Evolutionary conservation across 169 alveolate species (phyloP).

Genomic region (Amoebophrya sp.): DNA sequence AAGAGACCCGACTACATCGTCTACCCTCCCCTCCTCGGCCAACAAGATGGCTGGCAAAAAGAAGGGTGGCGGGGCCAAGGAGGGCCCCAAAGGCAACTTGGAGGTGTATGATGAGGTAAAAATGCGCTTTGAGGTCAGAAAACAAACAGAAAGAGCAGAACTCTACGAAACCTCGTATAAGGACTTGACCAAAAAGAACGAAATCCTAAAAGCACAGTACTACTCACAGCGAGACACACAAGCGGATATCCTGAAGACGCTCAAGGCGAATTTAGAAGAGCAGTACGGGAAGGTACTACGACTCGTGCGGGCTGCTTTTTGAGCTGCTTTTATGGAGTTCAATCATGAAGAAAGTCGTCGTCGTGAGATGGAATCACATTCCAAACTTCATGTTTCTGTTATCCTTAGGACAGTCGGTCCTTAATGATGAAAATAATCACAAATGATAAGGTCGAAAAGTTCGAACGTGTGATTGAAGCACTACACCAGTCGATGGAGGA

Average conservation of each 20-base stretch:
- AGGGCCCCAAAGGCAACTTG: not conserved
- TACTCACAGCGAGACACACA: constrained; percentile 17
- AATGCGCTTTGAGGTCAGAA: not conserved
- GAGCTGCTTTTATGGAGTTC: too few relatives aligned
- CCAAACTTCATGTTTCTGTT: not conserved
- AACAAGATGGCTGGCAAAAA: not conserved
- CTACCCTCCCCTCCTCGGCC: too few relatives aligned
- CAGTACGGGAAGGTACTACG: not conserved
- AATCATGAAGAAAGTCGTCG: too few relatives aligned
- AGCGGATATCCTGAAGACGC: constrained; percentile 6
- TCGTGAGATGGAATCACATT: too few relatives aligned
- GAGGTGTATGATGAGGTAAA: not conserved
- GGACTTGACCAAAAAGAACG: not conserved
- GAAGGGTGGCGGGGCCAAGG: not conserved
- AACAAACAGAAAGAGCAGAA: not conserved
- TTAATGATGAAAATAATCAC: too few relatives aligned
- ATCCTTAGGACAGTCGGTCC: not conserved
- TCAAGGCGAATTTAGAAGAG: not conserved
- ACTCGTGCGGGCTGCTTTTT: not conserved
- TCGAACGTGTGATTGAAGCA: not conserved
- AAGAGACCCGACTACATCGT: too few relatives aligned
- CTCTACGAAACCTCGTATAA: not conserved
- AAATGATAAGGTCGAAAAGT: not conserved
- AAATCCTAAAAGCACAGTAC: not conserved
- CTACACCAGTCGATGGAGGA: constrained; percentile 5